Evolutionary conservation across 768 basidiomycete genomes (phyloP).

Genomic region (Cystofilobasidium bisporidii): DNA sequence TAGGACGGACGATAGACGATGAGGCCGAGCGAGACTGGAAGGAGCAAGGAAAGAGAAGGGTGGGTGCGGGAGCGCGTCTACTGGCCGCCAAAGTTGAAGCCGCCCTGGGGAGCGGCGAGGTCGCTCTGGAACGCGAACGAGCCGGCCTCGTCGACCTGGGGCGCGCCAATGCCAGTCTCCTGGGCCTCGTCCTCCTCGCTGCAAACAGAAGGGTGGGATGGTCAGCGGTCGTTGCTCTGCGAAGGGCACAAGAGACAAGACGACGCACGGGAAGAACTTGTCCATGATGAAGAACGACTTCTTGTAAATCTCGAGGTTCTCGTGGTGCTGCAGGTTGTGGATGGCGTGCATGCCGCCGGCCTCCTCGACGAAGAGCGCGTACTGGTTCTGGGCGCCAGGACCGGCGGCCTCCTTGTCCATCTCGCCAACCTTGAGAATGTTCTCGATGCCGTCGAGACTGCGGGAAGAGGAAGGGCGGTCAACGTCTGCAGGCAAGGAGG

Average conservation of each 20-base stretch:
- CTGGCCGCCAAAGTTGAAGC: constrained; percentile 72
- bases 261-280: constrained; percentile 31
- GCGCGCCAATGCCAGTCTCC: constrained; percentile 68
- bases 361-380: constrained; percentile 90
- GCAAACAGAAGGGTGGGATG: background rate
- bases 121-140: constrained; percentile 62
- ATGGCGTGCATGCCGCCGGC: constrained; percentile 74
- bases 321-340: constrained; percentile 87
- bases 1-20: background rate
- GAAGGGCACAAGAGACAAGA: background rate
- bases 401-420: constrained; percentile 76
- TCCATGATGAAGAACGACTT: constrained; percentile 83
- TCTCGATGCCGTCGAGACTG: constrained; percentile 84
- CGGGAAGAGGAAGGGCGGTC: background rate
- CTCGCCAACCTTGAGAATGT: constrained; percentile 95
- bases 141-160: constrained; percentile 48
- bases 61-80: background rate
- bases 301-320: constrained; percentile 99
- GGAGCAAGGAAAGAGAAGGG: background rate
- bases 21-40: too few relatives aligned
- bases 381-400: constrained; percentile 77
- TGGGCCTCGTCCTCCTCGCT: constrained; percentile 66
- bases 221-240: background rate
- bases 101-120: constrained; percentile 81
- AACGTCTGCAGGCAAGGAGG: background rate